A percentile compares a stretch with the other conserved stretches of the same genome.
phyloP scores from a whole-genome alignment of 2,329 filamentous ascomycete species.

The Ambrosiella cleistominuta region DNA sequence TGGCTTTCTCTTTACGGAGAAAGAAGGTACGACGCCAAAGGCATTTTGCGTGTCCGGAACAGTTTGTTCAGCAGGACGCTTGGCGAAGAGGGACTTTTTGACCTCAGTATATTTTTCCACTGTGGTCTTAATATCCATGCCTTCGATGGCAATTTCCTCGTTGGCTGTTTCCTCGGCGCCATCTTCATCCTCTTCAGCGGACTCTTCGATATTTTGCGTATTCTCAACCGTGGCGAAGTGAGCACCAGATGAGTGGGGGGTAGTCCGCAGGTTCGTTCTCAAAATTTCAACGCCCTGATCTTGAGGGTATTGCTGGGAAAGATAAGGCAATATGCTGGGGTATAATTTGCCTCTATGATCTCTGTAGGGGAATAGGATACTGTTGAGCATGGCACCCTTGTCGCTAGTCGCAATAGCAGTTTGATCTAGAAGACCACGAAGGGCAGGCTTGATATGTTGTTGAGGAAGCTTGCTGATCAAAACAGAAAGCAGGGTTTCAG shows the following conservation, averaged over 20 bases:
- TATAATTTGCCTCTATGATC: slow-evolving; percentile 44
- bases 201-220: slow-evolving; percentile 8
- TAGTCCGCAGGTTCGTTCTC: slow-evolving; percentile 36
- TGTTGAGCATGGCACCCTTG: slow-evolving; percentile 59
- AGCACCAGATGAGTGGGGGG: slow-evolving; percentile 17
- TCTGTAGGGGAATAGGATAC: slow-evolving; percentile 61
- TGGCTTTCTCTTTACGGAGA: slow-evolving; percentile 24
- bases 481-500: slow-evolving; percentile 41
- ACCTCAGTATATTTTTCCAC: slow-evolving; percentile 12
- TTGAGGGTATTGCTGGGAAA: slow-evolving; percentile 46
- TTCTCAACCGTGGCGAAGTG: slow-evolving; percentile 16
- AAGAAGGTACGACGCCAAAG: slow-evolving; percentile 13
- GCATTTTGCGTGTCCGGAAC: slow-evolving; percentile 4
- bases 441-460: slow-evolving; percentile 47
- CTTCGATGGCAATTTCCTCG: neutral
- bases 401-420: slow-evolving; percentile 56
- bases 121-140: neutral
- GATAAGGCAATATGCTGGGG: slow-evolving; percentile 63
- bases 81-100: slow-evolving; percentile 8
- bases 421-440: slow-evolving; percentile 62
- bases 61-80: slow-evolving; percentile 3
- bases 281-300: slow-evolving; percentile 56
- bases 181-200: slow-evolving; percentile 16
- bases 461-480: slow-evolving; percentile 48
- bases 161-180: slow-evolving; percentile 22